phyloP scores from a whole-genome alignment of 2,329 filamentous ascomycete species.

The Clonostachys rosea region DNA sequence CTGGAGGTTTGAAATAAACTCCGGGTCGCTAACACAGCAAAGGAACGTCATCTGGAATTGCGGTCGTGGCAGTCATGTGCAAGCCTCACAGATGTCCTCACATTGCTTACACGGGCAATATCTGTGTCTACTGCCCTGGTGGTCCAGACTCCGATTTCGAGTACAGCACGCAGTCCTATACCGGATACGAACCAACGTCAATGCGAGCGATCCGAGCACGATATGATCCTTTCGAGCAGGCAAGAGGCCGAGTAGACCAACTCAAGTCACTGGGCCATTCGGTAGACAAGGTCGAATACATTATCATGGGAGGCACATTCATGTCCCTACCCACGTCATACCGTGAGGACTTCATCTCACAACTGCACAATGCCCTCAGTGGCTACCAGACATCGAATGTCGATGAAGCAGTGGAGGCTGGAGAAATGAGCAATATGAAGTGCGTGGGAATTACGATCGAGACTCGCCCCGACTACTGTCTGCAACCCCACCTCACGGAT shows the following conservation, averaged over 20 bases:
- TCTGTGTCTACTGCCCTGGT: conserved; percentile 97
- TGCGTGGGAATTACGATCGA: conserved; percentile 99
- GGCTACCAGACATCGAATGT: conserved; percentile 93
- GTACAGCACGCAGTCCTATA: conserved; percentile 98
- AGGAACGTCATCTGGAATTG: conserved; percentile 94
- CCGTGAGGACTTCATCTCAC: conserved; percentile 88
- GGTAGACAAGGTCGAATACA: conserved; percentile 99
- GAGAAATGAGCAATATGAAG: conserved; percentile 95
- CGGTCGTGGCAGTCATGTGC: conserved; percentile 98
- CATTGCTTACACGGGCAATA: conserved; percentile 97
- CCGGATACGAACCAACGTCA: conserved; percentile 95
- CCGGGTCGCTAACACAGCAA: conserved; percentile 1
- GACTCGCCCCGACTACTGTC: conserved; percentile 92
- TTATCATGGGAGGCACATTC: conserved; percentile 99
- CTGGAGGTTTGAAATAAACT: too few relatives aligned
- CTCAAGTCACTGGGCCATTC: conserved; percentile 93
- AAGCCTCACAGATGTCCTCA: conserved; percentile 97
- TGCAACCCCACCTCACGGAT: conserved; percentile 89
- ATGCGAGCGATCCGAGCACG: conserved; percentile 97
- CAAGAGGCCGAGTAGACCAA: conserved; percentile 90
- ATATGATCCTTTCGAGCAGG: conserved; percentile 98
- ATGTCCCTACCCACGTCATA: conserved; percentile 93
- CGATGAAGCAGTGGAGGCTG: conserved; percentile 89
- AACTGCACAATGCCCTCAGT: conserved; percentile 93
- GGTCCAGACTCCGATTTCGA: conserved; percentile 98